Evolutionary conservation across 2,329 filamentous ascomycete genomes (phyloP).

Genomic region (Tympanopsis confertula): DNA sequence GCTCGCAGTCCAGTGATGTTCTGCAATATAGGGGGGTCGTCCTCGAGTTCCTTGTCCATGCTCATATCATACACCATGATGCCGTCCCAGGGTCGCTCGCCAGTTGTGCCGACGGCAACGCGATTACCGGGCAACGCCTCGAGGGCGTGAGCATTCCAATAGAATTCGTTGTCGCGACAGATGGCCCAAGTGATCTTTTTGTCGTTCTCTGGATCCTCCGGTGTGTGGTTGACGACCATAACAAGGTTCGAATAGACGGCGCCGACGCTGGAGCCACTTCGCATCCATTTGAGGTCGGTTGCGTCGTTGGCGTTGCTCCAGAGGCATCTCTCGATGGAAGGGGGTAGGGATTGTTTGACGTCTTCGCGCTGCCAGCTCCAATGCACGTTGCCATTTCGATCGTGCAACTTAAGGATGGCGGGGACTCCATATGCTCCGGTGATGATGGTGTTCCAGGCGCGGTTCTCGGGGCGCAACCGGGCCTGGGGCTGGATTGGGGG

Average conservation of each 20-base stretch:
- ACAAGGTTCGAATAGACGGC: background rate
- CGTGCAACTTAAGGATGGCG: background rate
- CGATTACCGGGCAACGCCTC: background rate
- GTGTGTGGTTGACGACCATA: background rate
- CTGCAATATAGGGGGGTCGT: background rate
- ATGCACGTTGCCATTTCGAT: background rate
- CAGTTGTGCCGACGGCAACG: background rate
- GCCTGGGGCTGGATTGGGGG: background rate
- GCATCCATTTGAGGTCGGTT: background rate
- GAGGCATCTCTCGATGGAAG: background rate
- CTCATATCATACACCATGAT: background rate
- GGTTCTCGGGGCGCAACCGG: background rate
- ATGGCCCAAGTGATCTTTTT: background rate
- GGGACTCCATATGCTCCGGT: background rate
- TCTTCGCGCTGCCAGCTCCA: background rate
- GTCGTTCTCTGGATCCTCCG: background rate
- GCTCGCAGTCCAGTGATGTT: background rate
- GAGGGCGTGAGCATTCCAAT: background rate
- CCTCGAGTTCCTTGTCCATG: background rate
- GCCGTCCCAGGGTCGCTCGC: background rate
- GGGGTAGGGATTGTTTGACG: background rate
- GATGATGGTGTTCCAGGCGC: background rate
- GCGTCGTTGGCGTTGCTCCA: background rate
- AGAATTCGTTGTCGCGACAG: background rate
- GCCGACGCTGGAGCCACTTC: background rate